Evolutionary conservation across 1,284 basidiomycete genomes (phyloP), one percentile per base, ranked within the genome.

Genomic region (Cryptococcus wingfieldii): DNA sequence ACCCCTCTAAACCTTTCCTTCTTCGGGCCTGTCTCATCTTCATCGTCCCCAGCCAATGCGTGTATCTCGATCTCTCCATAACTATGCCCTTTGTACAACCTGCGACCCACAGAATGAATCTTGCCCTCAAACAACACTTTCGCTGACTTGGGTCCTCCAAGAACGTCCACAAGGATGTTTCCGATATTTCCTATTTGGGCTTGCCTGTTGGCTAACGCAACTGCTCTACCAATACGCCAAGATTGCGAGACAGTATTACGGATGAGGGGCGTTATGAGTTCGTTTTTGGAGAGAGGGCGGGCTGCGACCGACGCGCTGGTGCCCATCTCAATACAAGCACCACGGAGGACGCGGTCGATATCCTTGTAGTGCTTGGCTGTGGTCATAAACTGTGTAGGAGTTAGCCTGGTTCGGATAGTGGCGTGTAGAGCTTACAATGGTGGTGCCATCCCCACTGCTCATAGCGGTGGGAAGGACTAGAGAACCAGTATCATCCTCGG

Each of bases 111-210:
- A 43, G 80, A 79, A 27, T 79, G 60, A 43, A 83, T 81, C 71
- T 84, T 84, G 19, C 83, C 83, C 23, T 78, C 65, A 62, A 83
- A 83, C 37, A 83, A 67, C 18, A 82, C 79, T 46, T 76, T 79
- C 0, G 82, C 83, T 23, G 81, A 80, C 54, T 81, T 78, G 6
- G 80, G 63, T 14, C 79, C 77, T 14, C 83, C 78, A 43, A 84
- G 77, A 18, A 80, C 78, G 6, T 79, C 69, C 0, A 82, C 79
- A 3, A 85, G 79, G 38, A 67, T 60, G 3, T 55, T 39, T 14
- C 67, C 67, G 18, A 73, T 56, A 38, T 64, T 63, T 4, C 64
- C 66, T 14, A 70, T 58, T 34, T 65, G 53, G 37, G 75, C 69
- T 56, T 79, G 77, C 47, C 82, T 74, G 44, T 80, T 75, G 48